phyloP scores from a whole-genome alignment of 1,284 basidiomycete genomes.

The Ustilago vetiveriae region DNA sequence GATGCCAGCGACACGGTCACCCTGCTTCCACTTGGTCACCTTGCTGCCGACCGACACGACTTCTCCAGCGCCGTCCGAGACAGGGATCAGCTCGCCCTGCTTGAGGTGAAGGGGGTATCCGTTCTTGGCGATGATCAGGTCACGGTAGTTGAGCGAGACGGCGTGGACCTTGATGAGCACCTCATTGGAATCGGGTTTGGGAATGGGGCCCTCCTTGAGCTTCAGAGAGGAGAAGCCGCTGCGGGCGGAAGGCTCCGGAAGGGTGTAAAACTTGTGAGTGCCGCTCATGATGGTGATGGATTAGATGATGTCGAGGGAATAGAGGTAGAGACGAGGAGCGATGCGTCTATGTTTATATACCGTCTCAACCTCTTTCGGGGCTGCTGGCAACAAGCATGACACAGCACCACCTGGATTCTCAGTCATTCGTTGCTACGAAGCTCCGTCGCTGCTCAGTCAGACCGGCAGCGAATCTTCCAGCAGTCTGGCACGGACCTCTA shows the following conservation, averaged over 20 bases:
- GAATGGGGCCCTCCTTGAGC: constrained; percentile 41
- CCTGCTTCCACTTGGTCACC: constrained; percentile 71
- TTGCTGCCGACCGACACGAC: constrained; percentile 72
- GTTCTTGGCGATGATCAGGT: constrained; percentile 52
- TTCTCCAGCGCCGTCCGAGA: constrained; percentile 76
- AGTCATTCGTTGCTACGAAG: too few relatives aligned
- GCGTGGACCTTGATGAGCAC: constrained; percentile 66
- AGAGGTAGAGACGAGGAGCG: background rate
- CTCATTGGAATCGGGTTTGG: constrained; percentile 51
- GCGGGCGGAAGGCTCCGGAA: constrained; percentile 37
- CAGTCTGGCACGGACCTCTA: too few relatives aligned
- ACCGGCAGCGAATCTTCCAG: too few relatives aligned
- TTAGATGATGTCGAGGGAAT: background rate
- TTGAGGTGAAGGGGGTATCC: constrained; percentile 45
- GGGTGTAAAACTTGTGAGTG: constrained; percentile 37
- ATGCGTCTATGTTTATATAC: too few relatives aligned
- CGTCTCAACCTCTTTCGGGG: too few relatives aligned
- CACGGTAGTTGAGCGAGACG: constrained; percentile 68
- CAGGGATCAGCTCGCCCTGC: constrained; percentile 69
- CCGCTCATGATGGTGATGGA: constrained; percentile 20
- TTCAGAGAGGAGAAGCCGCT: constrained; percentile 31
- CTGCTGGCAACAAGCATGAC: too few relatives aligned
- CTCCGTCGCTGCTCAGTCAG: too few relatives aligned
- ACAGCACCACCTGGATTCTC: too few relatives aligned
- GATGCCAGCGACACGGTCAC: constrained; percentile 72